phyloP scores from a whole-genome alignment of 179 eudicot genomes.

The Camellia oleifera region DNA sequence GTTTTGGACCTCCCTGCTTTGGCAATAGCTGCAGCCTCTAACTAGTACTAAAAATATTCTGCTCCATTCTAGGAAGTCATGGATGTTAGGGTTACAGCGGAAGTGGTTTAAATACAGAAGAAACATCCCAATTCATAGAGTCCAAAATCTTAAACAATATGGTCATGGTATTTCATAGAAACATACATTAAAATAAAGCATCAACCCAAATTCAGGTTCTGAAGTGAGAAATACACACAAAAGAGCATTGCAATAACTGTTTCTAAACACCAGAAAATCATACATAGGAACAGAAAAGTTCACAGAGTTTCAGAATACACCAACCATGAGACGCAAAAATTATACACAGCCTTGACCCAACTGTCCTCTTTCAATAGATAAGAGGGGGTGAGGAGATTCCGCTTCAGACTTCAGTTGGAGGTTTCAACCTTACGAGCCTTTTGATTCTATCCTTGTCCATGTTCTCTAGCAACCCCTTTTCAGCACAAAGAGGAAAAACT shows the following conservation, averaged over 20 bases:
- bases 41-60: no score
- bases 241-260: neutral
- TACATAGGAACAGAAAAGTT: neutral
- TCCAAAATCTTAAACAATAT: neutral
- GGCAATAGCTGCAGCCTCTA: no score
- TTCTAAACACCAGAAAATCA: neutral
- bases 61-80: no score
- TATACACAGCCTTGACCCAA: neutral
- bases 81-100: no score
- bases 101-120: no score
- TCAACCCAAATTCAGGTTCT: neutral
- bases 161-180: neutral
- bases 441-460: slow-evolving; percentile 68
- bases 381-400: neutral
- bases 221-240: neutral
- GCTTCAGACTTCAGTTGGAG: slow-evolving; percentile 62
- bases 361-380: neutral
- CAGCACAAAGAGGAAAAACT: neutral
- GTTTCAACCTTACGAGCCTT: slow-evolving; percentile 60
- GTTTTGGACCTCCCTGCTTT: no score
- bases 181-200: no score
- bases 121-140: no score
- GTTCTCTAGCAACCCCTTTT: slow-evolving; percentile 77
- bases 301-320: neutral
- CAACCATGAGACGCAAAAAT: slow-evolving; percentile 8